Conservation (phyloP, 1,284 basidiomycete species). For the Porogramme epimiltina region DNA sequence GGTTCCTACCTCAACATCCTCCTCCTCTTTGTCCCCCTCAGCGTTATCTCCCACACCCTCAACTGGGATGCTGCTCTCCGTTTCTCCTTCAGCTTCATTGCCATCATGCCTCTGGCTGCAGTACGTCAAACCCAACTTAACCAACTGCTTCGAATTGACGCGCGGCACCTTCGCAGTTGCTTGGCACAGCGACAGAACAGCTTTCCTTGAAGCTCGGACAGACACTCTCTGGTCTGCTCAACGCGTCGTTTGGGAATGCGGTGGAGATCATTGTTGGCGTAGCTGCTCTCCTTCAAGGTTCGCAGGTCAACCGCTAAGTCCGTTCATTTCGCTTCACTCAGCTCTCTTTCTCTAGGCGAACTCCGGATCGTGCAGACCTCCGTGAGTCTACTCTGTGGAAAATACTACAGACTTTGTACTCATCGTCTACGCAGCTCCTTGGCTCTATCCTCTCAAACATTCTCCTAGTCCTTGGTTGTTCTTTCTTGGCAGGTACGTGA, state of each 20-base stretch:
- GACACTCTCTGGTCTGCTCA: slow-evolving; percentile 83
- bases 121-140: slow-evolving; percentile 37
- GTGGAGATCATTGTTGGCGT: slow-evolving; percentile 88
- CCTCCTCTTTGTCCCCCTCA: slow-evolving; percentile 57
- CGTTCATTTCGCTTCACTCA: neutral
- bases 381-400: slow-evolving; percentile 41
- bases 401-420: slow-evolving; percentile 1
- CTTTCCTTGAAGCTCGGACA: slow-evolving; percentile 79
- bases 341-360: slow-evolving; percentile 50
- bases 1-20: slow-evolving; percentile 79
- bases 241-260: slow-evolving; percentile 83
- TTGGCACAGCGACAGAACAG: slow-evolving; percentile 89
- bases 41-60: slow-evolving; percentile 59
- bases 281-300: slow-evolving; percentile 82
- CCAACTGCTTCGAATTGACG: slow-evolving; percentile 1
- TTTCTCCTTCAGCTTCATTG: slow-evolving; percentile 84
- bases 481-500: slow-evolving; percentile 73
- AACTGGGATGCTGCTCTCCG: slow-evolving; percentile 82
- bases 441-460: slow-evolving; percentile 90
- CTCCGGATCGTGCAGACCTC: slow-evolving; percentile 88
- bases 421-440: slow-evolving; percentile 54
- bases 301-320: neutral
- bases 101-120: slow-evolving; percentile 87
- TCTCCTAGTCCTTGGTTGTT: slow-evolving; percentile 85
- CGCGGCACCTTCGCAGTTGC: slow-evolving; percentile 40